Evolutionary conservation across 1,284 basidiomycete species (phyloP), one percentile per base, ranked within the genome.

Genomic region (Apiotrichum sp.): DNA sequence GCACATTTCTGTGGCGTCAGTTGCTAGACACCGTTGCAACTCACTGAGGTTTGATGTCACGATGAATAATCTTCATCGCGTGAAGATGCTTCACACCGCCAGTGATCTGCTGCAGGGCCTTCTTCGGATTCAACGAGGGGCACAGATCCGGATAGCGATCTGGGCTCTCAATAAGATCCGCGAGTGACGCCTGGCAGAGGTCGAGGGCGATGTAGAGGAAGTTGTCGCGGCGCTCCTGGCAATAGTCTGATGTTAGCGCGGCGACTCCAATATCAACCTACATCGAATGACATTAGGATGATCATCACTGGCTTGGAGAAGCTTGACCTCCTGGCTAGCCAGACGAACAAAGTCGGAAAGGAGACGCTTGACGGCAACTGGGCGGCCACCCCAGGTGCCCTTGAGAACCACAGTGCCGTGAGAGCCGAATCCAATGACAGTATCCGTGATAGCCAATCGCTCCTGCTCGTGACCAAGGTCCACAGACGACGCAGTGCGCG

Each of bases 171-270:
- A 98, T 82, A 53, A 98, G 79, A 71, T 98, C 95, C 0, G 90
- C 92, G 6, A 98, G 83, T 6, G 91, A 93, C 0, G 92, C 92
- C 0, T 93, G 92, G 75, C 95, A 98, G 3, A 98, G 81, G 73
- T 98, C 96, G 35, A 98, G 85, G 0, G 96, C 95, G 59, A 98
- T 98, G 76, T 95, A 98, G 9, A 98, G 82, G 80, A 98, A 98
- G 69, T 89, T 91, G 40, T 86, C 85, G 29, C 89, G 86, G 1
- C 88, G 82, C 78, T 98, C 95, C 80, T 98, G 93, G 77, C 93
- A 98, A 76, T 93, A 98, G 75, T 98, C 72, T 74, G 51, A 34
- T 3, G 52, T 56, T 11, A 55, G 49, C 9, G 13, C 36, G n/a
- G 6, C 13, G 31, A 38, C 29, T 7, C 75, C 16, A 16, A 8